Evolutionary conservation across 305 asterid species (phyloP), one percentile per base, ranked within the genome.

Genomic region (Withania somnifera): DNA sequence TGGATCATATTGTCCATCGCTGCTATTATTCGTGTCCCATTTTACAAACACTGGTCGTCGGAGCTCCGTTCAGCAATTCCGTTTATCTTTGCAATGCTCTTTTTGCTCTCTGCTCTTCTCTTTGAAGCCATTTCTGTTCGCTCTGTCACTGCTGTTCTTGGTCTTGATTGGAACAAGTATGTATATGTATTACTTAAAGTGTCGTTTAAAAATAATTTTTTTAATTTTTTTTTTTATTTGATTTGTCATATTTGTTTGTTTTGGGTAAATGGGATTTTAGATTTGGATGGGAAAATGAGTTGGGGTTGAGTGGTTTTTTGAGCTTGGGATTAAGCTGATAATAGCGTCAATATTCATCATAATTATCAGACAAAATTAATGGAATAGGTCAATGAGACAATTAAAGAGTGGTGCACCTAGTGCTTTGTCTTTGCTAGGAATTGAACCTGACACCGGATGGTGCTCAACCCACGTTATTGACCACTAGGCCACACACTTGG

Each of bases 121-220:
- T 82, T 92, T 36, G 99, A 95, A 83, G 88, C 86, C 61, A 88
- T 95, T 79, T 95, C 95, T 28, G 99, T 94, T 80, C 97, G 99
- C 88, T 95, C 97, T 36, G 97, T 93, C 79, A 93, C 99, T 14
- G 99, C 97, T 54, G 99, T 95, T 69, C 97, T 93, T 32, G 99
- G 99, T 77, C 92, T 91, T n/a, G 95, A 94, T 76, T 95, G 97
- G 98, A 93, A 95, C 94, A 94, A 87, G 98, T 94, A 92, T 79
- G 97, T 81, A 28, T 64, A 28, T 34, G 5, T 34, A 36, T 69
- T 24, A 0, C 60, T 0, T 24, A 8, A 73, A 47, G 40, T 47
- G 38, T 50, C 14, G 1, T 36, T 36, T 36, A 3, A 34, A 34
- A 34, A 34, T 34, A 34, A 7, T 45, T 34, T 66, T 36, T 34